Evolutionary conservation across 1,284 basidiomycete species (phyloP).

Genomic region (Exobasidium cylindrosporum): DNA sequence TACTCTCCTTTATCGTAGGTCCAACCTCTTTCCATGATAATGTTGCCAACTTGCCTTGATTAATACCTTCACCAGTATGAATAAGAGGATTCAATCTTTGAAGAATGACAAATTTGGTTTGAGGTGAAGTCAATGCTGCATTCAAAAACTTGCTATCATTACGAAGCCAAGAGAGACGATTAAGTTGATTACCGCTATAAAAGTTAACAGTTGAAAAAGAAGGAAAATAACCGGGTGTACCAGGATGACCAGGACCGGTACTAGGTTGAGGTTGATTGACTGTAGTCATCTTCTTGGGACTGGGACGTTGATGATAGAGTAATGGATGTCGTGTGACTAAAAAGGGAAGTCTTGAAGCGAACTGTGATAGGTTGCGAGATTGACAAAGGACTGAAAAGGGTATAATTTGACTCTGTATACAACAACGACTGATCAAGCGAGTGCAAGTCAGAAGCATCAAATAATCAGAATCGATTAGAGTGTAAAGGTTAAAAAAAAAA

Average conservation of each 20-base stretch:
- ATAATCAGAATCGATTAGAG: too few species aligned
- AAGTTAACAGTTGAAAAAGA: slow-evolving; percentile 40
- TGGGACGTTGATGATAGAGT: not conserved
- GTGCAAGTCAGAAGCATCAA: too few species aligned
- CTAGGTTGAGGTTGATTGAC: not conserved
- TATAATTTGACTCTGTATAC: too few species aligned
- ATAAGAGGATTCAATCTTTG: slow-evolving; percentile 52
- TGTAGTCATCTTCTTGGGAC: not conserved
- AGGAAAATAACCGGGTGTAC: slow-evolving; percentile 5
- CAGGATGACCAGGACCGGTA: slow-evolving; percentile 1
- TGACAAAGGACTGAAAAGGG: too few species aligned
- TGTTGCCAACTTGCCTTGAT: slow-evolving; percentile 34
- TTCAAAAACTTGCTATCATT: slow-evolving; percentile 52
- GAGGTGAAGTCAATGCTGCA: slow-evolving; percentile 40
- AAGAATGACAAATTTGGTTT: slow-evolving; percentile 51
- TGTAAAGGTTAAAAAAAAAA: too few species aligned
- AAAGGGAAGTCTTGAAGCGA: too few species aligned
- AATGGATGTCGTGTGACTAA: too few species aligned
- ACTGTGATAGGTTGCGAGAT: too few species aligned
- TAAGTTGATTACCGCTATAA: slow-evolving; percentile 43
- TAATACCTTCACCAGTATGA: slow-evolving; percentile 21
- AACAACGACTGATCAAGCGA: too few species aligned
- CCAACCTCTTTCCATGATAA: slow-evolving; percentile 51
- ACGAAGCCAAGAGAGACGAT: slow-evolving; percentile 52
- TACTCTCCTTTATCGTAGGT: slow-evolving; percentile 27